Base-by-base conservation (phyloP, 2,329 filamentous ascomycete species). In the Colletotrichum sp. region DNA sequence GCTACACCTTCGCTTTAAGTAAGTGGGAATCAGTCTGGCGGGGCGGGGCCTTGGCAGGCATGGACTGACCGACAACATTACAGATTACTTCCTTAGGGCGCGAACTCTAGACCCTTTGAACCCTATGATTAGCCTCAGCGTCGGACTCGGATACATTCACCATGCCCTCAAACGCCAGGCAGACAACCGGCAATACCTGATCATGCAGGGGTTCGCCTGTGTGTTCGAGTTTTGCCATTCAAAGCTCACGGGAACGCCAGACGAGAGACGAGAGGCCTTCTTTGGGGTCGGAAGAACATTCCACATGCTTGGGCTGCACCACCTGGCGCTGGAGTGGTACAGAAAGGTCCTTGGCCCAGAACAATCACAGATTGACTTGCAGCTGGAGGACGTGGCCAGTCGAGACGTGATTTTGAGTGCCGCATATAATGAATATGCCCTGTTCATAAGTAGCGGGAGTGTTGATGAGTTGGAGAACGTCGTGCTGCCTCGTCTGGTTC, bases 111-210 rank as follows among this genome's bases (percentile, higher is more conserved):
- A 96, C 78, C 94, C 94, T 1, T 84, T 90, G 9, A 97, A 98
- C 80, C 90, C 94, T 0, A 92, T 95, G 80, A 91, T 98, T 77
- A 94, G 95, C 77, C 90, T 99, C 13, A 94, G 92, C 79, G 93
- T 98, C 28, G 96, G 93, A 0, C 90, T 97, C 15, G 93, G 93
- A 34, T 98, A 98, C 83, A 91, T 98, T 52, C 95, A 98, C 83
- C 94, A 97, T 82, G 93, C 94, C 1, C 90, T 98, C 81, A 98
- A 98, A 83, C 91, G 96, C 3, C 95, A 98, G 83, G 93, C 94
- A 0, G 95, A 96, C 64, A 98, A 98, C 82, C 89, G 97, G 3
- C 96, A 98, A 82, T 96, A 95, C 81, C 91, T 96, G 55, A 92
- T 98, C 56, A 89, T 95, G 78, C 96, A 98, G 83, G 97, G 96